Conservation (phyloP, 2,329 filamentous ascomycete genomes). For the Botrytis aclada region DNA sequence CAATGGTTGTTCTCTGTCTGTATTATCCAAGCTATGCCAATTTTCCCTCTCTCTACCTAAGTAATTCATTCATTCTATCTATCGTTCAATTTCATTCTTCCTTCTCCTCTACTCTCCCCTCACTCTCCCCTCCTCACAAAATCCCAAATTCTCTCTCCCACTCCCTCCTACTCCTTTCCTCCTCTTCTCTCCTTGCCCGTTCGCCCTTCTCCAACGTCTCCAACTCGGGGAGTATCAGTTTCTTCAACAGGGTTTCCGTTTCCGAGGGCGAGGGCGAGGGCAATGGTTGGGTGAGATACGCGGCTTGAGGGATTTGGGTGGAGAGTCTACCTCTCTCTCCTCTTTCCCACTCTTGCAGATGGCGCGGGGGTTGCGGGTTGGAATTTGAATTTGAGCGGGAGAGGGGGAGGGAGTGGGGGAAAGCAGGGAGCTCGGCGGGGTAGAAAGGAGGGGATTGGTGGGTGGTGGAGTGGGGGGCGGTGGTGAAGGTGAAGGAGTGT, state of each 20-base stretch:
- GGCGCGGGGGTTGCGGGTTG: not conserved
- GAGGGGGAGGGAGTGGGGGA: not conserved
- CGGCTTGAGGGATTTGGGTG: not conserved
- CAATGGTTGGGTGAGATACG: not conserved
- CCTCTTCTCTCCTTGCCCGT: slow-evolving; percentile 6
- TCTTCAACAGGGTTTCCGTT: slow-evolving; percentile 15
- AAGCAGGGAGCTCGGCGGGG: not conserved
- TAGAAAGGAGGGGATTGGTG: not conserved
- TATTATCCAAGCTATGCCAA: not conserved
- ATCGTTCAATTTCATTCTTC: not conserved
- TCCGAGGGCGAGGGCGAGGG: slow-evolving; percentile 6
- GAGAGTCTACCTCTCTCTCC: not conserved
- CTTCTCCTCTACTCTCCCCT: no score
- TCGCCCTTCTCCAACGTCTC: slow-evolving; percentile 15
- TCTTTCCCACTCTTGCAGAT: not conserved
- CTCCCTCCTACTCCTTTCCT: slow-evolving; percentile 13
- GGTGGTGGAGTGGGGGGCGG: slow-evolving; percentile 1
- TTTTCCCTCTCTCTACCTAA: not conserved
- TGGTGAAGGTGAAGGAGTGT: slow-evolving; percentile 19
- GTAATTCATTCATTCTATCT: not conserved
- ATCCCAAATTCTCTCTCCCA: slow-evolving; percentile 19
- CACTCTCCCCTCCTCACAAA: not conserved
- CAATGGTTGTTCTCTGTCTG: not conserved
- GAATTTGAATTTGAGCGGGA: slow-evolving; percentile 7
- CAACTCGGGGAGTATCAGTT: slow-evolving; percentile 14